Evolutionary conservation across 805 yeast genomes (phyloP), one percentile per base, ranked within the genome.

Genomic region (Geotrichum ghanense): DNA sequence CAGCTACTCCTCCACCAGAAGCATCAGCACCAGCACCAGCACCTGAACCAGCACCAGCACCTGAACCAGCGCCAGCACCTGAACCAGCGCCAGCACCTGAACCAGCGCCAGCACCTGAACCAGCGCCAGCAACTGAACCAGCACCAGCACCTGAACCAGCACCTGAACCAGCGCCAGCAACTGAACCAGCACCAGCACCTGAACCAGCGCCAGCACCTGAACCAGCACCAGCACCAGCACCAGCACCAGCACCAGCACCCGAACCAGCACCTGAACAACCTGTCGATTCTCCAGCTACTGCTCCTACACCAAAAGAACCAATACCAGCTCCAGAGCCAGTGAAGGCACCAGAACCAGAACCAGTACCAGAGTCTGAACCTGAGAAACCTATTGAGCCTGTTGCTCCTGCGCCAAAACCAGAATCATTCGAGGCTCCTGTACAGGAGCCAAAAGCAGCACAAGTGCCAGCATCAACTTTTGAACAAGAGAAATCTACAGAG

Each of bases 151-250:
- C 37, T 22, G 27, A 24, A 23, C 22, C 47, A 2, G 31, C 40
- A 12, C 27, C 17, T 9, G 42, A 22, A 14, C 14, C 35, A 23
- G 27, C 39, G 45, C 44, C 48, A 46, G 26, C 34, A 20, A 34
- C 14, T 14, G 46, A 19, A 45, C 19, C 34, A 12, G 16, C 17
- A 40, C 41, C 16, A 24, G 43, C 12, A 22, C 40, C 9, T 10
- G 45, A 31, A 19, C 37, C 37, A n/a, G 37, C 16, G 6, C 12
- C 5, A 10, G 37, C 10, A 6, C 37, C 37, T 31, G 37, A 31
- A 31, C 19, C 4, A 12, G 4, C 10, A 6, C 19, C 12, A 12
- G 27, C 7, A 24, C 27, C 27, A 7, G 7, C 27, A 7, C 27
- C 12, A 12, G 19, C 37, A 31, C 19, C 16, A n/a, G 37, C 37